phyloP scores from a whole-genome alignment of 176 grass and related monocot genomes.

The Secale cereale region DNA sequence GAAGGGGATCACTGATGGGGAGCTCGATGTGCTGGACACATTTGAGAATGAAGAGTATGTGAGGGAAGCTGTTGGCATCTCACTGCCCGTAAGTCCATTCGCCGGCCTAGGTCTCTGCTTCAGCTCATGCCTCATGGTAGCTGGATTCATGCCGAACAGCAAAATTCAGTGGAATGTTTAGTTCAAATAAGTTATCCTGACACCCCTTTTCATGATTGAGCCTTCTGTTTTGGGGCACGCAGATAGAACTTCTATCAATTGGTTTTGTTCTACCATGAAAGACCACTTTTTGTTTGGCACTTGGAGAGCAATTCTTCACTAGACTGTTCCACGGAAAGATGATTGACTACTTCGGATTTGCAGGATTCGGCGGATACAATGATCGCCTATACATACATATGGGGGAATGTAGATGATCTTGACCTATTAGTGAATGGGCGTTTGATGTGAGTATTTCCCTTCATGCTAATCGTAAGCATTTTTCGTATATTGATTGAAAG shows the following conservation, averaged over 20 bases:
- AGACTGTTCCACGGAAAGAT: not conserved
- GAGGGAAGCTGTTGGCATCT: no score
- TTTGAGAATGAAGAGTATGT: constrained; percentile 84
- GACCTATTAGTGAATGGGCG: constrained; percentile 75
- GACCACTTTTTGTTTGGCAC: not conserved
- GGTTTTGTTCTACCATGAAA: no score
- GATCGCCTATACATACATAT: constrained; percentile 54
- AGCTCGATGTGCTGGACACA: constrained; percentile 67
- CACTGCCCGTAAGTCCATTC: constrained; percentile 56
- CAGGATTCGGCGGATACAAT: constrained; percentile 58
- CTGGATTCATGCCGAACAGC: not conserved
- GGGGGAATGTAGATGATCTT: constrained; percentile 48
- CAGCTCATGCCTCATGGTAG: not conserved
- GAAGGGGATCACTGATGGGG: constrained; percentile 50
- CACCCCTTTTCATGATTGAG: not conserved
- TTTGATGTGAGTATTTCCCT: constrained; percentile 55
- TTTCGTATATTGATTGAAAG: not conserved
- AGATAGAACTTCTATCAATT: not conserved
- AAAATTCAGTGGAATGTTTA: not conserved
- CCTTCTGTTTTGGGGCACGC: not conserved
- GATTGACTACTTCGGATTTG: not conserved
- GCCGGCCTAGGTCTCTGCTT: no score
- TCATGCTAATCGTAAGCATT: not conserved
- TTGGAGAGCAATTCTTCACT: not conserved
- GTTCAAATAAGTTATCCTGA: not conserved